Evolutionary conservation across 2,329 filamentous ascomycete genomes (phyloP).

Genomic region (Mollisiaceae sp.): DNA sequence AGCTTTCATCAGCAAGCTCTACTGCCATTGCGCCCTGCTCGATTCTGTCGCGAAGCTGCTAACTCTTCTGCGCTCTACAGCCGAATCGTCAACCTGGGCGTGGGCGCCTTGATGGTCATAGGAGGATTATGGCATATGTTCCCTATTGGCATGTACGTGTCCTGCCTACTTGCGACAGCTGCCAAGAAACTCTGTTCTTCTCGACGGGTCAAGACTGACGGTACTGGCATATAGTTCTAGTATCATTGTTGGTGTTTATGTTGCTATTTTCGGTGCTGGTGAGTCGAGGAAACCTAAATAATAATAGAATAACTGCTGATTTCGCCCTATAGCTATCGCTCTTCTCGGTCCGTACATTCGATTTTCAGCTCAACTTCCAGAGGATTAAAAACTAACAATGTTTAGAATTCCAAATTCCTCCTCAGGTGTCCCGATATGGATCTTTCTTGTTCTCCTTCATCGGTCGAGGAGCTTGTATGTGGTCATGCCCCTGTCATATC

Average conservation of each 20-base stretch:
- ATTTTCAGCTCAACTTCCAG: neutral
- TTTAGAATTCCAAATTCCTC: conserved; percentile 89
- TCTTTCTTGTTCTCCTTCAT: conserved; percentile 98
- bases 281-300: conserved; percentile 43
- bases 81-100: conserved; percentile 90
- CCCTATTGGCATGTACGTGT: conserved; percentile 61
- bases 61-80: conserved; percentile 54
- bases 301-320: conserved; percentile 29
- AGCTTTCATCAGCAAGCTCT: conserved; percentile 17
- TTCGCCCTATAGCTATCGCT: conserved; percentile 62
- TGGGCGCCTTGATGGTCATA: conserved; percentile 85
- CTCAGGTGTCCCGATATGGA: conserved; percentile 89
- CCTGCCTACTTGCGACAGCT: conserved; percentile 18
- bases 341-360: conserved; percentile 58
- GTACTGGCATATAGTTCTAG: conserved; percentile 56
- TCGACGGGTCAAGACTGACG: conserved; percentile 38
- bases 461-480: conserved; percentile 91
- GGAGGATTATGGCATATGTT: conserved; percentile 81
- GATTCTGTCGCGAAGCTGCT: conserved; percentile 32
- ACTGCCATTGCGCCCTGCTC: conserved; percentile 28
- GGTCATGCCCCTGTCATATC: neutral
- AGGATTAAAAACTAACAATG: conserved; percentile 14
- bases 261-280: conserved; percentile 90
- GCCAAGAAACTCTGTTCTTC: conserved; percentile 3
- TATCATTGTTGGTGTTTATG: conserved; percentile 82